phyloP scores from a whole-genome alignment of 257 asterid species.

The Scutellaria barbata region DNA sequence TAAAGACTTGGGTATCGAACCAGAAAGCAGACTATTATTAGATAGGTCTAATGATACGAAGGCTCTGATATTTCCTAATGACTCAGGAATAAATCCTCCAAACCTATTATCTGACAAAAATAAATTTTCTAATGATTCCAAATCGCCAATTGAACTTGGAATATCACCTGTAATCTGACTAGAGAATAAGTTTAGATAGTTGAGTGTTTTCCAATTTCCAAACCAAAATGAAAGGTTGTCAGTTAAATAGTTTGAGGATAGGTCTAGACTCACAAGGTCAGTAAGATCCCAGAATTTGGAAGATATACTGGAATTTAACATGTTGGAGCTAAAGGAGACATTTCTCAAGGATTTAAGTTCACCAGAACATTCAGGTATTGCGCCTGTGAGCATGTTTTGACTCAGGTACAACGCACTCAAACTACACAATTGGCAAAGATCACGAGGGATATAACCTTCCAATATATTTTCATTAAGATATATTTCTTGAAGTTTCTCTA shows the following conservation, averaged over 20 bases:
- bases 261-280: constrained; percentile 25
- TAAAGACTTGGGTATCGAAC: no score
- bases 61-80: no score
- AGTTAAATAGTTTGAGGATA: constrained; percentile 37
- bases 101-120: constrained; percentile 10
- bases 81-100: no score
- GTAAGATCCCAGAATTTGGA: constrained; percentile 32
- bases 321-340: constrained; percentile 26
- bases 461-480: constrained; percentile 20
- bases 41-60: no score
- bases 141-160: constrained; percentile 34
- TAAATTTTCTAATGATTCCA: neutral
- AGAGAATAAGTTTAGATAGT: constrained; percentile 20
- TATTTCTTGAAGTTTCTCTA: constrained; percentile 6
- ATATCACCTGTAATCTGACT: constrained; percentile 41
- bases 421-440: constrained; percentile 35
- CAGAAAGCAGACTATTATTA: neutral
- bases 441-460: constrained; percentile 31
- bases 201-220: constrained; percentile 19
- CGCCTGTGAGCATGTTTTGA: constrained; percentile 35
- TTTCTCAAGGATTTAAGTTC: constrained; percentile 29
- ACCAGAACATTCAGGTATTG: constrained; percentile 40
- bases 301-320: constrained; percentile 34
- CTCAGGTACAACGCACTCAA: no score
- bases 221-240: constrained; percentile 32